These are phyloP conservation scores for Mycena citricolor DNA, from an alignment of 1,284 basidiomycete species.

Conservation along the genomic window DNA sequence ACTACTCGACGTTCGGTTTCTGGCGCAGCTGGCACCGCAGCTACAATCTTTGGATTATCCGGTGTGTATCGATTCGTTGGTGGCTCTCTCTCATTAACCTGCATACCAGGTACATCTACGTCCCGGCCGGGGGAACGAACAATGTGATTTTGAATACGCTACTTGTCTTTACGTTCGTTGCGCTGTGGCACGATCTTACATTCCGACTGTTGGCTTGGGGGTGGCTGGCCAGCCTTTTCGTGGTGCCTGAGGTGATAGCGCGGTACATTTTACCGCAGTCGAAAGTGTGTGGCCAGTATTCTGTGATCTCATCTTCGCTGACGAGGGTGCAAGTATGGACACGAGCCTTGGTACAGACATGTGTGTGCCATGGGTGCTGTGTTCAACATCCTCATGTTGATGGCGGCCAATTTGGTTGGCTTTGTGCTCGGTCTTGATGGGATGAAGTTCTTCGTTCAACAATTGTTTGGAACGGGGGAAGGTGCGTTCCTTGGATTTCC, in stretches of 20 bases:
- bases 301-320: conserved; percentile 10
- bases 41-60: conserved; percentile 95
- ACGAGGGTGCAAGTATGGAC: conserved; percentile 55
- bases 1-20: conserved; percentile 91
- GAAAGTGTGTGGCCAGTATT: conserved; percentile 67
- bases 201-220: conserved; percentile 93
- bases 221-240: conserved; percentile 91
- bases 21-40: conserved; percentile 97
- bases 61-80: conserved; percentile 59
- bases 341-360: conserved; percentile 82
- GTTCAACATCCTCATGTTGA: conserved; percentile 87
- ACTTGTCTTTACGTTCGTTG: conserved; percentile 96
- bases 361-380: conserved; percentile 84
- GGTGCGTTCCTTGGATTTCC: conserved; percentile 45
- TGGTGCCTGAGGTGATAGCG: conserved; percentile 82
- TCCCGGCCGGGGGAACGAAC: conserved; percentile 85
- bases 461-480: conserved; percentile 65
- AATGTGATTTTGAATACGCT: conserved; percentile 68
- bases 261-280: conserved; percentile 58
- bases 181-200: conserved; percentile 95
- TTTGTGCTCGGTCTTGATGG: conserved; percentile 93
- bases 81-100: conserved; percentile 10
- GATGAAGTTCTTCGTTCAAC: conserved; percentile 63
- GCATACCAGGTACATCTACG: conserved; percentile 81
- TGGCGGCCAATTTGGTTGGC: conserved; percentile 91